phyloP scores from a whole-genome alignment of 495 filamentous ascomycete species.

The Articulospora tetracladia region DNA sequence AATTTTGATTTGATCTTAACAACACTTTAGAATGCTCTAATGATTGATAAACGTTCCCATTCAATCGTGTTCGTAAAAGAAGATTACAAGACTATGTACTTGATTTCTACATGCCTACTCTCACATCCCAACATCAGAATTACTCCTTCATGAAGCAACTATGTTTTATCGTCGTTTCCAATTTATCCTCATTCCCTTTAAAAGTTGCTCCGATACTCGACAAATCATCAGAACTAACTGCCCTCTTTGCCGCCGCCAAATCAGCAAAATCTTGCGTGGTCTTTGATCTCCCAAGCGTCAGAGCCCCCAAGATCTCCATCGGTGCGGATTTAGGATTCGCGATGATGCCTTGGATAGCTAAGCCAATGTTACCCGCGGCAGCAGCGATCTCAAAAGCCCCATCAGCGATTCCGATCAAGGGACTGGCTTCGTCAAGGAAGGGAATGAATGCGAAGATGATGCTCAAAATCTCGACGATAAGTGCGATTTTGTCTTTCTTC shows the following conservation, averaged over 20 bases:
- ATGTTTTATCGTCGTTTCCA: conserved; percentile 7
- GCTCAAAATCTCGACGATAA: conserved; percentile 22
- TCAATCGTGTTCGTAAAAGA: too few species aligned
- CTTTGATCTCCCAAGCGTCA: not conserved
- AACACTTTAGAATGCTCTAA: too few species aligned
- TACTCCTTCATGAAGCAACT: conserved; percentile 10
- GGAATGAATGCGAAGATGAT: conserved; percentile 22
- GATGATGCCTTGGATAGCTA: conserved; percentile 23
- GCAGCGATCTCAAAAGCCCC: conserved; percentile 3
- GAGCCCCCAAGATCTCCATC: conserved; percentile 17
- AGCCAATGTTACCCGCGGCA: conserved; percentile 14
- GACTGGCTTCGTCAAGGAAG: conserved; percentile 14
- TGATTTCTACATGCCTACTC: not conserved
- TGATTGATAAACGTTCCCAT: too few species aligned
- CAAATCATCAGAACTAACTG: not conserved
- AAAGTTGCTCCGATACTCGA: conserved; percentile 1
- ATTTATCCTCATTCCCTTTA: not conserved
- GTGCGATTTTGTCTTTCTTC: conserved; percentile 14
- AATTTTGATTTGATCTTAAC: too few species aligned
- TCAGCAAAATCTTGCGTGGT: conserved; percentile 4
- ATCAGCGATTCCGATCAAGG: conserved; percentile 5
- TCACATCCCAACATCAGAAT: not conserved
- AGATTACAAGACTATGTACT: not conserved
- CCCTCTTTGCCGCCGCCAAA: conserved; percentile 3
- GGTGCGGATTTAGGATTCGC: conserved; percentile 20